A percentile compares a stretch with the other conserved stretches of the same genome.
phyloP scores from a whole-genome alignment of 352 stramenopile species.

The Phytopythium delawarense region DNA sequence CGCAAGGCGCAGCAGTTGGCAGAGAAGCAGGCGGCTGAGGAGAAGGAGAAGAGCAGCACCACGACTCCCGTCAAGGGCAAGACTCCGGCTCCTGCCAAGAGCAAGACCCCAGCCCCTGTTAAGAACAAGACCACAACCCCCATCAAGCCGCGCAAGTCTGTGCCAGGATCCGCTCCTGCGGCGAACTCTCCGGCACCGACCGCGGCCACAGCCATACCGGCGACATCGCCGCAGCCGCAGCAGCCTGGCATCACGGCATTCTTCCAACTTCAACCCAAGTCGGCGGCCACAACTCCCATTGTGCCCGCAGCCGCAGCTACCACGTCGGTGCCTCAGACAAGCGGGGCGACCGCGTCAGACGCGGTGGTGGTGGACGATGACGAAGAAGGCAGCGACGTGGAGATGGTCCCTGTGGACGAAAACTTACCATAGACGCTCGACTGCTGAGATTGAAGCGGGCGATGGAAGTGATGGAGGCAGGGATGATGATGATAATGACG shows the following conservation, averaged over 20 bases:
- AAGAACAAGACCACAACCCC: background rate
- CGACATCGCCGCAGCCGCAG: conserved; percentile 9
- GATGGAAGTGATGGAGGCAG: background rate
- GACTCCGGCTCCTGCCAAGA: conserved; percentile 6
- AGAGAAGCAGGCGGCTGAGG: conserved; percentile 19
- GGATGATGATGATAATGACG: background rate
- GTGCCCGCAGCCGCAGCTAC: background rate
- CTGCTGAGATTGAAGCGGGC: background rate
- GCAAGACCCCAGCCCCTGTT: conserved; percentile 4
- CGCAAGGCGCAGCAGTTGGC: conserved; percentile 18
- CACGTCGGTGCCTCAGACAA: too few relatives aligned
- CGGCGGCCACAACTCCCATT: background rate
- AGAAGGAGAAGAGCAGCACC: conserved; percentile 17
- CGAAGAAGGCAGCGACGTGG: background rate
- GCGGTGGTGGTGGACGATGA: background rate
- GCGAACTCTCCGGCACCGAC: background rate
- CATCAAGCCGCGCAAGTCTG: conserved; percentile 5
- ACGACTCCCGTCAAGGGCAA: conserved; percentile 5
- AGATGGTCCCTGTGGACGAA: conserved; percentile 8
- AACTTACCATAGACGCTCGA: background rate
- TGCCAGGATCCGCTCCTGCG: background rate
- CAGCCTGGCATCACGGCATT: conserved; percentile 28
- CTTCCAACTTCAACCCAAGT: conserved; percentile 16
- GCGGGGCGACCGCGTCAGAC: background rate
- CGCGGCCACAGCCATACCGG: background rate